Percentiles rank a stretch among this genome's conserved stretches.
These are phyloP conservation scores for Inonotus hispidus DNA, from an alignment of 1,284 basidiomycete species.

Conservation along the genomic window DNA sequence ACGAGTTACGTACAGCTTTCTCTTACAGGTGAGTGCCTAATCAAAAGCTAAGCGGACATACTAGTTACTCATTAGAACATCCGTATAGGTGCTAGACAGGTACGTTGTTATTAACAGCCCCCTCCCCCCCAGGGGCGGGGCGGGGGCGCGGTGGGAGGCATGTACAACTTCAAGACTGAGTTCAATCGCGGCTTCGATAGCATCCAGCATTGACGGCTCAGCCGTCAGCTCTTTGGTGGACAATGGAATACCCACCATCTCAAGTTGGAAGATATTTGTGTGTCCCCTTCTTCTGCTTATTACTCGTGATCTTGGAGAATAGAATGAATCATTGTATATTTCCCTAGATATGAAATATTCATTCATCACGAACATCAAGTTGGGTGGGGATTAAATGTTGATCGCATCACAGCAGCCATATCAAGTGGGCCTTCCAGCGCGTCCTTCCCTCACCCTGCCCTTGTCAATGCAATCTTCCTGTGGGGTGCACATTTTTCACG, in stretches of 20 bases:
- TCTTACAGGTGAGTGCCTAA: background rate
- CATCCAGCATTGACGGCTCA: background rate
- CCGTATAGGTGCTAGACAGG: background rate
- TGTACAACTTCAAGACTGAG: too few species aligned
- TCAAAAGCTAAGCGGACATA: background rate
- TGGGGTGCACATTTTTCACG: constrained; percentile 15
- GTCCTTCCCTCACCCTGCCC: constrained; percentile 8
- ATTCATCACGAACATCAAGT: constrained; percentile 8
- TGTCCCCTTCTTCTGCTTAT: background rate
- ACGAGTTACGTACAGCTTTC: background rate
- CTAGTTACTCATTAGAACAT: background rate
- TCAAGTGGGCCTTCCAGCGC: background rate
- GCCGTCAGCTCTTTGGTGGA: constrained; percentile 11
- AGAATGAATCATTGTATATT: background rate
- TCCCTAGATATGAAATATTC: constrained; percentile 6
- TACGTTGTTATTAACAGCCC: background rate
- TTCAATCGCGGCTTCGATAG: too few species aligned
- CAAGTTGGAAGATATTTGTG: constrained; percentile 9
- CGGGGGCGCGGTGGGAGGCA: too few species aligned
- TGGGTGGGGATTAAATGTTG: constrained; percentile 1
- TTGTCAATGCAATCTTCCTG: constrained; percentile 15
- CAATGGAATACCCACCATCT: constrained; percentile 2
- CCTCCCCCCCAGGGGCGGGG: background rate
- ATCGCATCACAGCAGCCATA: background rate
- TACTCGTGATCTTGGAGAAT: background rate